These are phyloP conservation scores for Yarrowia divulgata DNA, from an alignment of 805 yeast genomes.

Conservation along the genomic window DNA sequence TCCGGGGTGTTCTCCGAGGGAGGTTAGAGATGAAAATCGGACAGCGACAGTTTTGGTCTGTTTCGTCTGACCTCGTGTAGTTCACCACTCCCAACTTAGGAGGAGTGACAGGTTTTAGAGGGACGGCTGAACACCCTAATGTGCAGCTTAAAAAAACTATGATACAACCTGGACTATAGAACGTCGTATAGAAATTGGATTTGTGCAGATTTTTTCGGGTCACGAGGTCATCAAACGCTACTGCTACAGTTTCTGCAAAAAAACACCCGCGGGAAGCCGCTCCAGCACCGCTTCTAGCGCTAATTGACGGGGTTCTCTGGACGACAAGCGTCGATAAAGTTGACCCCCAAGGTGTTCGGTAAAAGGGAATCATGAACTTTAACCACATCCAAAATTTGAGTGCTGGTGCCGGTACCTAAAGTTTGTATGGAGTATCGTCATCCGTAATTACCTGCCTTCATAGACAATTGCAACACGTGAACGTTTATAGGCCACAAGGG, in stretches of 20 bases:
- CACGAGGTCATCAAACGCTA: not conserved
- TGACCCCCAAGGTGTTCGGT: conserved; percentile 38
- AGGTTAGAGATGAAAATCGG: no score
- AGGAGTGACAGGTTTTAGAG: conserved; percentile 9
- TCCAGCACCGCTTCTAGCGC: not conserved
- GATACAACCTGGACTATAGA: not conserved
- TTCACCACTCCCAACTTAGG: not conserved
- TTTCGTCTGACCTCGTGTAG: no score
- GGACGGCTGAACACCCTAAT: conserved; percentile 26
- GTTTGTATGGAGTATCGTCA: no score
- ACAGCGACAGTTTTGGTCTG: no score
- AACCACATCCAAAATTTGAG: no score
- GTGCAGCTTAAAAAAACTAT: conserved; percentile 13
- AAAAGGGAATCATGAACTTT: conserved; percentile 3
- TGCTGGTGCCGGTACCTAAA: no score
- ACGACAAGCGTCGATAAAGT: not conserved
- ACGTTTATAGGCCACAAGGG: no score
- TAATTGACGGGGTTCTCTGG: not conserved
- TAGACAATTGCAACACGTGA: no score
- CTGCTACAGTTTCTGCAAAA: not conserved
- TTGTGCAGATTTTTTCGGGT: not conserved
- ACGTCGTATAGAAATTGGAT: not conserved
- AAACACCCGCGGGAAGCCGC: no score
- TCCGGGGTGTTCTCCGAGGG: not conserved
- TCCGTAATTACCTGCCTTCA: no score